Base-by-base conservation (phyloP, 805 yeast genomes). In the Candida endomychidarum region DNA sequence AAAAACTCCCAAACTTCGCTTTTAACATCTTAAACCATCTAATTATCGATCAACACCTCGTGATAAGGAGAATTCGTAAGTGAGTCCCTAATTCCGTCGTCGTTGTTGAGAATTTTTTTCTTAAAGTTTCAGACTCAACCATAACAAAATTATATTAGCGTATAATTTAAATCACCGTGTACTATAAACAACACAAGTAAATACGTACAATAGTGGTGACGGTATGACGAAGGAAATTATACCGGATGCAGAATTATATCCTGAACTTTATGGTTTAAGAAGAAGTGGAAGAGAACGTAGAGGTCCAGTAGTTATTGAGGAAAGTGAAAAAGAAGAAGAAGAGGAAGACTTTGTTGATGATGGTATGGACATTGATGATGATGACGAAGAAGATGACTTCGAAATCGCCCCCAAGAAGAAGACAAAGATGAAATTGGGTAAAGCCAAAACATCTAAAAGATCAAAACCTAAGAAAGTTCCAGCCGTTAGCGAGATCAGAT, bases 191-290 rank as follows among this genome's bases (percentile, higher is more conserved):
- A 19, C 24, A 29, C n/a, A n/a, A n/a, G n/a, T n/a, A n/a, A 12
- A 23, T 9, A 22, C 11, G 21, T 28, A 39, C 34, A 3, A 32
- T 4, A 19, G 3, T 3, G 21, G 35, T 22, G 37, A 31, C 22
- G 14, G 7, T 8, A 62, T 61, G 68, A 64, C 48, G 8, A 59
- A 56, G 42, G 54, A 48, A 17, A 48, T 41, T 35, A 54, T 77
- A 32, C 72, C 55, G 10, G 89, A 81, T 43, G 75, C 82, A 12
- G 69, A 77, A 40, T 74, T 68, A 37, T 81, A 85, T 57, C 95
- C 95, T 1, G 95, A 84, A 55, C 68, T 86, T n/a, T 86, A 86
- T 51, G 95, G 95, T 1, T 68, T 86, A 40, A 77, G 95, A 61
- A 74, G 95, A 49, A 82, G 90, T 4, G 80, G 80, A 30, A 70